Conservation (phyloP, 805 yeast species). For the Candida parachauliodes region DNA sequence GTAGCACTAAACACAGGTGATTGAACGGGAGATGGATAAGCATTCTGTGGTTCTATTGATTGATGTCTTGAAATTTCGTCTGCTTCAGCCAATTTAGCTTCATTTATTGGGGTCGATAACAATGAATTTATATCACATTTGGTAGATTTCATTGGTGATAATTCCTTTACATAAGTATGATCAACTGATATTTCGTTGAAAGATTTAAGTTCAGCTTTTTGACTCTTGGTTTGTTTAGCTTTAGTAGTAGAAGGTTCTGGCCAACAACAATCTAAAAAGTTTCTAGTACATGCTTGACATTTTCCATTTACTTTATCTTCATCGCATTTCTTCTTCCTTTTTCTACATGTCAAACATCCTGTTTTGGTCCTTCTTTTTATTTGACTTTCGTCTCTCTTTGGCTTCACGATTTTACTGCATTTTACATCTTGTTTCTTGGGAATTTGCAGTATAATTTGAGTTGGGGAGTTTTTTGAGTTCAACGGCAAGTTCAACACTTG, state of each 20-base stretch:
- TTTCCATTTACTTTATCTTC: slow-evolving; percentile 41
- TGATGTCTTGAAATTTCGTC: slow-evolving; percentile 10
- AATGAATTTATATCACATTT: slow-evolving; percentile 12
- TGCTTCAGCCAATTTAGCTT: background rate
- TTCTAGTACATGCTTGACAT: slow-evolving; percentile 43
- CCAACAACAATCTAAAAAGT: slow-evolving; percentile 45
- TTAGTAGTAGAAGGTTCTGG: slow-evolving; percentile 18
- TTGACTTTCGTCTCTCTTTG: slow-evolving; percentile 15
- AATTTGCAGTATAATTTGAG: background rate
- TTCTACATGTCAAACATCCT: slow-evolving; percentile 60
- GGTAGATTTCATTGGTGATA: slow-evolving; percentile 15
- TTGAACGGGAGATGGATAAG: slow-evolving; percentile 30
- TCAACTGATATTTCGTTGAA: background rate
- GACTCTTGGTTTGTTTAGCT: background rate
- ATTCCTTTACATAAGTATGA: slow-evolving; percentile 3
- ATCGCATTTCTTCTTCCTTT: slow-evolving; percentile 64
- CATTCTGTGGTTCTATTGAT: slow-evolving; percentile 21
- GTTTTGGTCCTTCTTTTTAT: slow-evolving; percentile 39
- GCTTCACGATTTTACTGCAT: slow-evolving; percentile 11
- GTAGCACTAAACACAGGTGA: slow-evolving; percentile 21
- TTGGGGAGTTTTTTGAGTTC: slow-evolving; percentile 13
- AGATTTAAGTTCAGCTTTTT: background rate
- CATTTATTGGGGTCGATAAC: slow-evolving; percentile 9
- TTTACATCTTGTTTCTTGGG: slow-evolving; percentile 1
- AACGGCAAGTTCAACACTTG: slow-evolving; percentile 30